phyloP scores from a whole-genome alignment of 345 rosid genomes.

The Noccaea bulbosa region DNA sequence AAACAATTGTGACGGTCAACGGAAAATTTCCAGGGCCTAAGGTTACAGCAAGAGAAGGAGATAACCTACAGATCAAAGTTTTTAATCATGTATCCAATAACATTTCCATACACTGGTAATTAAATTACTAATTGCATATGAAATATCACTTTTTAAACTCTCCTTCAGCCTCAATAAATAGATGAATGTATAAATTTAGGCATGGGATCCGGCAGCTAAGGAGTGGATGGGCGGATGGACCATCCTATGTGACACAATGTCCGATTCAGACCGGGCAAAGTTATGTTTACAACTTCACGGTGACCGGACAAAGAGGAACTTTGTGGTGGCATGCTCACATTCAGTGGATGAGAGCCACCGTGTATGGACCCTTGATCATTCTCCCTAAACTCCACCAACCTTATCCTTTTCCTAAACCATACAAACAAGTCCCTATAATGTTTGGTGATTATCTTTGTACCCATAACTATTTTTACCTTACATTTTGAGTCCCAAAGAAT shows the following conservation, averaged over 20 bases:
- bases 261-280: conserved; percentile 68
- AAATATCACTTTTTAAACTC: neutral
- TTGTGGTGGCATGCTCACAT: conserved; percentile 78
- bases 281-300: conserved; percentile 73
- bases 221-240: conserved; percentile 90
- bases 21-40: conserved; percentile 47
- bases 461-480: neutral
- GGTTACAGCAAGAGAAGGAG: conserved; percentile 48
- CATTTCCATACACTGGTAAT: conserved; percentile 47
- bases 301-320: conserved; percentile 77
- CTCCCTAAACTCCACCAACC: conserved; percentile 57
- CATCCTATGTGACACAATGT: conserved; percentile 73
- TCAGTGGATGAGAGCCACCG: conserved; percentile 73
- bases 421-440: conserved; percentile 67
- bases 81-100: conserved; percentile 42
- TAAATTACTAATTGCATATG: neutral
- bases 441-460: conserved; percentile 50
- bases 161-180: neutral
- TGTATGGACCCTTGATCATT: conserved; percentile 75
- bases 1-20: conserved; percentile 44
- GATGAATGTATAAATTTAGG: conserved; percentile 45
- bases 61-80: conserved; percentile 43
- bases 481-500: neutral
- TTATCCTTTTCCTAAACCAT: conserved; percentile 73
- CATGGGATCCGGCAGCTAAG: conserved; percentile 70